These are phyloP conservation scores for Exophiala dermatitidis DNA, from an alignment of 2,329 filamentous ascomycete genomes.

Conservation along the genomic window DNA sequence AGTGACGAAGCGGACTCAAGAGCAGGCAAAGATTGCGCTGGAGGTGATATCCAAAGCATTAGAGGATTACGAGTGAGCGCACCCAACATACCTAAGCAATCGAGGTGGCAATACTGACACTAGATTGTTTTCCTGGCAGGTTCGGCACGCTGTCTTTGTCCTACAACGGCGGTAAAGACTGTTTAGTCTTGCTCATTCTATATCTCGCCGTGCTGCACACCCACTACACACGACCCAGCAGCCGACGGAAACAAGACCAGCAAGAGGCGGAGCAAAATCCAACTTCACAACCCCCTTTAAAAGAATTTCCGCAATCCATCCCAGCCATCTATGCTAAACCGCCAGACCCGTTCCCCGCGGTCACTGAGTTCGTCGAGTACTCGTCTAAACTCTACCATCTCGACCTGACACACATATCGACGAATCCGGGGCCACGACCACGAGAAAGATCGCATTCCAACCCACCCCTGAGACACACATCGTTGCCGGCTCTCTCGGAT, in stretches of 20 bases:
- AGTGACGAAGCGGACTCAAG: conserved; percentile 58
- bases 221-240: conserved; percentile 25
- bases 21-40: conserved; percentile 65
- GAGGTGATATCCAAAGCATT: conserved; percentile 69
- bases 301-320: conserved; percentile 45
- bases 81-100: not conserved
- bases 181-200: conserved; percentile 80
- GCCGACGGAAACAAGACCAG: conserved; percentile 1
- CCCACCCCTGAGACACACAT: conserved; percentile 7
- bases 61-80: conserved; percentile 61
- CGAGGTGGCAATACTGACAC: not conserved
- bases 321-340: conserved; percentile 87
- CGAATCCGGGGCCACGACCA: conserved; percentile 43
- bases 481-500: not conserved
- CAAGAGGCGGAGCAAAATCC: not conserved
- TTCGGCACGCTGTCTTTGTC: conserved; percentile 76
- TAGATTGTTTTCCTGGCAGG: conserved; percentile 39
- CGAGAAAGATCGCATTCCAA: conserved; percentile 22
- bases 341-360: conserved; percentile 72
- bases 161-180: conserved; percentile 98
- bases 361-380: conserved; percentile 71
- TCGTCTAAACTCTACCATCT: conserved; percentile 66
- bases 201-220: conserved; percentile 60
- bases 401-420: conserved; percentile 63
- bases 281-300: not conserved